Evolutionary conservation across 2,329 filamentous ascomycete genomes (phyloP).

Genomic region (Aurifilum marmelostoma): DNA sequence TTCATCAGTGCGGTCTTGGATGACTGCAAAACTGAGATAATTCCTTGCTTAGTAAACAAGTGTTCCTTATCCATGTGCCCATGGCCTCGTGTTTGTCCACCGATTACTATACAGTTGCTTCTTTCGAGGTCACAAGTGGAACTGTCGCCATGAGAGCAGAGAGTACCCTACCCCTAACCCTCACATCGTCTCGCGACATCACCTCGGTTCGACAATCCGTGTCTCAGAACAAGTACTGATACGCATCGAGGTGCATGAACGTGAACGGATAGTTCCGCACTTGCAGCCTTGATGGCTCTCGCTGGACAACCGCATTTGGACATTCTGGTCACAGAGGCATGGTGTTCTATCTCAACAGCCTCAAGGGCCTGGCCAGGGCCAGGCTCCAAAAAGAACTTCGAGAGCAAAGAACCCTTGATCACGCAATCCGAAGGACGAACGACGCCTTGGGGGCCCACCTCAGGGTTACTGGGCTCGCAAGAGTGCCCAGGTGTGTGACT

Average conservation of each 20-base stretch:
- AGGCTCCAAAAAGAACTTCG: neutral
- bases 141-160: too few species aligned
- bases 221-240: neutral
- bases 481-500: neutral
- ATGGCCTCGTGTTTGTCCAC: neutral
- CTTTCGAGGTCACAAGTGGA: too few species aligned
- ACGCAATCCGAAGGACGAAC: conserved; percentile 15
- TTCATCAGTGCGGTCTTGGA: too few species aligned
- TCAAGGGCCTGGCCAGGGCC: neutral
- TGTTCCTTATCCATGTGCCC: neutral
- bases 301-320: neutral
- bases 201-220: neutral
- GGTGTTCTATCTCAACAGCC: neutral
- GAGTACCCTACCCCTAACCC: neutral
- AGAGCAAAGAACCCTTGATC: neutral
- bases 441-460: neutral
- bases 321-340: neutral
- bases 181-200: neutral
- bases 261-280: neutral
- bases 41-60: neutral
- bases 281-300: neutral
- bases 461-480: neutral
- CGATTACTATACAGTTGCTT: neutral
- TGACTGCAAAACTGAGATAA: too few species aligned
- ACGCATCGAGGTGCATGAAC: neutral